These are phyloP conservation scores for Cichorium intybus DNA, from an alignment of 140 eudicot species.

Conservation along the genomic window DNA sequence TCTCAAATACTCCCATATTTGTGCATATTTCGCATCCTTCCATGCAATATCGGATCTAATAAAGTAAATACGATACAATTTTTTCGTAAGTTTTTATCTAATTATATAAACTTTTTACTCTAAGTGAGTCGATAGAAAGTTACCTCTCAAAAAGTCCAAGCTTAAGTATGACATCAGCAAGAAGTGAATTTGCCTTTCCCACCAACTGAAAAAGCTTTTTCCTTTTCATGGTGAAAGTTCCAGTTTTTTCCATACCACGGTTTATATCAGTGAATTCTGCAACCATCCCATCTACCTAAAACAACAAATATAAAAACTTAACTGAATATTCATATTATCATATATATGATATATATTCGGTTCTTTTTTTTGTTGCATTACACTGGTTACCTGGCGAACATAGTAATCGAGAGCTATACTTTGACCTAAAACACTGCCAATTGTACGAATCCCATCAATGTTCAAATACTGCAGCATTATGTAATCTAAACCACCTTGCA, in stretches of 20 bases:
- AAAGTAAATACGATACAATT: conserved; percentile 10
- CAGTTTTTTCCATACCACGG: conserved; percentile 96
- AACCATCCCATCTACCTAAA: conserved; percentile 94
- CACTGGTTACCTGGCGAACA: conserved; percentile 69
- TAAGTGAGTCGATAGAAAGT: not conserved
- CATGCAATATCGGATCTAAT: conserved; percentile 91
- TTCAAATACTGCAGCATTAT: conserved; percentile 82
- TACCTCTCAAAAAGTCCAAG: conserved; percentile 97
- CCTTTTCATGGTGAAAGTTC: conserved; percentile 88
- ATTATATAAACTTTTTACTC: no score
- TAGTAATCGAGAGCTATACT: conserved; percentile 97
- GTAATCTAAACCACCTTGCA: conserved; percentile 89
- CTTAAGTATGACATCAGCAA: conserved; percentile 95
- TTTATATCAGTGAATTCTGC: conserved; percentile 92
- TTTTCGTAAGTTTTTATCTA: conserved; percentile 17
- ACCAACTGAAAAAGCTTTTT: conserved; percentile 92
- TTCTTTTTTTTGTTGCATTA: not conserved
- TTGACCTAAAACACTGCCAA: conserved; percentile 95
- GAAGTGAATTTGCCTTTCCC: conserved; percentile 96
- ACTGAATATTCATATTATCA: conserved; percentile 4
- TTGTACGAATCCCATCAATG: conserved; percentile 86
- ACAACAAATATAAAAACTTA: conserved; percentile 11
- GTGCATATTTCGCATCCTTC: conserved; percentile 97
- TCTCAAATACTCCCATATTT: conserved; percentile 92
- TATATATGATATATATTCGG: no score